Conservation (phyloP, 768 basidiomycete species). For the Artomyces pyxidatus region DNA sequence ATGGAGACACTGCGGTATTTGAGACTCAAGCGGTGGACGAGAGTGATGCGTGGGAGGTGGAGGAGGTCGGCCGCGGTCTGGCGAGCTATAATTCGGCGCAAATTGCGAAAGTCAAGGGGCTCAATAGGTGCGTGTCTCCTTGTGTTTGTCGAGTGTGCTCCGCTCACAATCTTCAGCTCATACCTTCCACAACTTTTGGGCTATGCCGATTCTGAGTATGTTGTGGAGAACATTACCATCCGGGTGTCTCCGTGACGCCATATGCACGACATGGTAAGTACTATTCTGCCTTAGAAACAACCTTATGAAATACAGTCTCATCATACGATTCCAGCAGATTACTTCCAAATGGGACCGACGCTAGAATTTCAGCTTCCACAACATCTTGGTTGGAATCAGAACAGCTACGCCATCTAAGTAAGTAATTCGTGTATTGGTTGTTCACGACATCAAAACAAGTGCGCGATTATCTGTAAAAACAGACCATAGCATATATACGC, state of each 20-base stretch:
- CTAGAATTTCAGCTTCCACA: too few species aligned
- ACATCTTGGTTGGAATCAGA: too few species aligned
- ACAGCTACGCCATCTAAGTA: too few species aligned
- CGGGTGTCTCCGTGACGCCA: slow-evolving; percentile 44
- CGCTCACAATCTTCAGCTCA: slow-evolving; percentile 42
- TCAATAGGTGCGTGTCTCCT: slow-evolving; percentile 61
- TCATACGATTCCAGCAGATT: too few species aligned
- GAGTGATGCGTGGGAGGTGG: slow-evolving; percentile 55
- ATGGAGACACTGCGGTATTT: slow-evolving; percentile 19
- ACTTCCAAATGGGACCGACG: too few species aligned
- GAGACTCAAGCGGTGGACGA: slow-evolving; percentile 27
- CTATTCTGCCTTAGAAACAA: too few species aligned
- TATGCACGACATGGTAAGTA: too few species aligned
- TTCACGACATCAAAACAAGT: too few species aligned
- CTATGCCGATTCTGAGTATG: slow-evolving; percentile 95
- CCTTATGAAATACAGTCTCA: too few species aligned
- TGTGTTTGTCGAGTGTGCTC: neutral
- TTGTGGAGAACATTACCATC: slow-evolving; percentile 91
- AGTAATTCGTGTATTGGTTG: too few species aligned
- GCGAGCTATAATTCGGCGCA: slow-evolving; percentile 96
- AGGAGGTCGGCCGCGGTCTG: slow-evolving; percentile 90
- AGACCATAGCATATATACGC: too few species aligned
- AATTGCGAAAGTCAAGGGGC: slow-evolving; percentile 78
- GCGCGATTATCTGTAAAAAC: too few species aligned
- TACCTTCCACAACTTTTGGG: slow-evolving; percentile 75